Conservation (phyloP, 2,329 filamentous ascomycete species). For the Leptographium radiaticola region DNA sequence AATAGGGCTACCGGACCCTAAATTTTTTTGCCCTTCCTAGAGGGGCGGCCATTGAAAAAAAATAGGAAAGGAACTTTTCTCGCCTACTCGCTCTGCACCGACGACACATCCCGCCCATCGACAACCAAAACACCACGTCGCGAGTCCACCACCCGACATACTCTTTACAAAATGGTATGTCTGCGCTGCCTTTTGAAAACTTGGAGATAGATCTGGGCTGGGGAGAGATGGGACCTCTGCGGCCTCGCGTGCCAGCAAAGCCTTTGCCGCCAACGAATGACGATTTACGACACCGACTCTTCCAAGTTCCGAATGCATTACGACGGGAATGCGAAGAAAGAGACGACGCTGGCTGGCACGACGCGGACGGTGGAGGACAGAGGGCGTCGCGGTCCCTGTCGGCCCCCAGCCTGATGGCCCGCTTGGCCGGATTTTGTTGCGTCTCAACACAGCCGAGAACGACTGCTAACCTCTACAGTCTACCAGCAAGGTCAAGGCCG, state of each 20-base stretch:
- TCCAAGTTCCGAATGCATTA: too few relatives aligned
- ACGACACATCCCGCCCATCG: slow-evolving; percentile 9
- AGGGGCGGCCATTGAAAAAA: slow-evolving; percentile 8
- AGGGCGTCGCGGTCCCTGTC: too few relatives aligned
- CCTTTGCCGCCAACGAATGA: too few relatives aligned
- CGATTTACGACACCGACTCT: too few relatives aligned
- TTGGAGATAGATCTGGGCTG: background rate
- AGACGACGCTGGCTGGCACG: too few relatives aligned
- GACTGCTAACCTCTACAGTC: slow-evolving; percentile 25
- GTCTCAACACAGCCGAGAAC: too few relatives aligned
- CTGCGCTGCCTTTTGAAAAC: background rate
- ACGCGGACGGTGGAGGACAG: too few relatives aligned
- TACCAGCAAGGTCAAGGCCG: slow-evolving; percentile 74
- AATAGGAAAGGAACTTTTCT: slow-evolving; percentile 7
- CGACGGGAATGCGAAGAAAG: too few relatives aligned
- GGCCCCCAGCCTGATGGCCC: too few relatives aligned
- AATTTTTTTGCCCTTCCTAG: slow-evolving; percentile 8
- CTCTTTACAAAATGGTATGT: slow-evolving; percentile 11
- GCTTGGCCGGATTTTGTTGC: too few relatives aligned
- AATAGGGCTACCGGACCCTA: slow-evolving; percentile 12
- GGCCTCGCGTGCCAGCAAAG: too few relatives aligned
- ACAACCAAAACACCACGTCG: slow-evolving; percentile 6
- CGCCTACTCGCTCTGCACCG: slow-evolving; percentile 11
- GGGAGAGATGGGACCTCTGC: too few relatives aligned
- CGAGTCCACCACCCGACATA: slow-evolving; percentile 5